Percentiles rank a stretch among this genome's conserved stretches.
Evolutionary conservation across 441 rosid species (phyloP).

Genomic region (Cnidoscolus chayamansa): DNA sequence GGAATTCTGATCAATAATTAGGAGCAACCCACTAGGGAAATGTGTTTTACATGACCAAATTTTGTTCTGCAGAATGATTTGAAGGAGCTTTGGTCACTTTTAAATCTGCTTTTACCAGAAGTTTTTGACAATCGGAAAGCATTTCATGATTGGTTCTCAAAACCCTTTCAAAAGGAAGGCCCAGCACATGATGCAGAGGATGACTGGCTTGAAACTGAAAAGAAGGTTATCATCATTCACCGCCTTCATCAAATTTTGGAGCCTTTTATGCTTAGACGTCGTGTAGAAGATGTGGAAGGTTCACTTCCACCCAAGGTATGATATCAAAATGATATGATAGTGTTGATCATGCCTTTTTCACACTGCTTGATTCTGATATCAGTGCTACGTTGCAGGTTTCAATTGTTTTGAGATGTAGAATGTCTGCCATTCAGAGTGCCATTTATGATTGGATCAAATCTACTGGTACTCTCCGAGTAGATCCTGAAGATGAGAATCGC

Average conservation of each 20-base stretch:
- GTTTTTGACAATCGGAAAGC: slow-evolving; percentile 98
- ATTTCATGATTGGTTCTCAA: slow-evolving; percentile 99
- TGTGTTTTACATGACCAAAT: slow-evolving; percentile 11
- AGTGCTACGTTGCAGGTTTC: slow-evolving; percentile 64
- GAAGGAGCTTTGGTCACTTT: slow-evolving; percentile 98
- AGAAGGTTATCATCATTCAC: slow-evolving; percentile 96
- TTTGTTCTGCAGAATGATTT: slow-evolving; percentile 77
- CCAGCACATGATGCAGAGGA: slow-evolving; percentile 84
- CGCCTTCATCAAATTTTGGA: slow-evolving; percentile 99
- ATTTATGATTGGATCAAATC: slow-evolving; percentile 98
- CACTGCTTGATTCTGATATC: slow-evolving; percentile 30
- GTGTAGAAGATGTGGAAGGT: slow-evolving; percentile 99
- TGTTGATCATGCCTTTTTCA: slow-evolving; percentile 20
- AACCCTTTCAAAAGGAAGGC: slow-evolving; percentile 94
- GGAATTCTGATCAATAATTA: background rate
- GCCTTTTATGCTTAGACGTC: slow-evolving; percentile 99
- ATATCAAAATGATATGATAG: slow-evolving; percentile 7
- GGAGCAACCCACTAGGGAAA: background rate
- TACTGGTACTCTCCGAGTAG: slow-evolving; percentile 93
- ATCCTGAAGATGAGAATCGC: slow-evolving; percentile 91
- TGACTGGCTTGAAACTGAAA: slow-evolving; percentile 99
- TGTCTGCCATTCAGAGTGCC: slow-evolving; percentile 97
- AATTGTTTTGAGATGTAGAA: slow-evolving; percentile 85
- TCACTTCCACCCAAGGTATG: slow-evolving; percentile 99
- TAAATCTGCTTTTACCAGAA: slow-evolving; percentile 98